Percentiles rank a stretch among this genome's conserved stretches.
Evolutionary conservation across 176 grass and related monocot species (phyloP).

Genomic region (Bolboschoenus planiculmis): DNA sequence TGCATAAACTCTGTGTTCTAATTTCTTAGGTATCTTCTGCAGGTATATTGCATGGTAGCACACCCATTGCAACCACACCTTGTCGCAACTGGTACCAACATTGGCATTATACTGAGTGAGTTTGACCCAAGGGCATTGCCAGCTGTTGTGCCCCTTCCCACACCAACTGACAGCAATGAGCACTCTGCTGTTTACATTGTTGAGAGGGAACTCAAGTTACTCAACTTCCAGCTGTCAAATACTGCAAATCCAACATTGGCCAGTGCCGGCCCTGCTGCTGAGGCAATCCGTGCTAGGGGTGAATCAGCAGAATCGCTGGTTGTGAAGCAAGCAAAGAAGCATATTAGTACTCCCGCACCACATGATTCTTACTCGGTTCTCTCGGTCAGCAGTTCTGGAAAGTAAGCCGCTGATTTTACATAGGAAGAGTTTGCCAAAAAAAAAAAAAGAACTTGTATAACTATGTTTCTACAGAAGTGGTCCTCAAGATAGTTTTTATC

Average conservation of each 20-base stretch:
- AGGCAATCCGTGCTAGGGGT: conserved; percentile 51
- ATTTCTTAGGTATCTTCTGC: conserved; percentile 6
- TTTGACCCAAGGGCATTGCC: conserved; percentile 95
- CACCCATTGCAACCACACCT: conserved; percentile 95
- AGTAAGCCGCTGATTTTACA: conserved; percentile 46
- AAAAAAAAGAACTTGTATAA: not conserved
- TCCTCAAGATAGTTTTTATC: not conserved
- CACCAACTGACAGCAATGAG: conserved; percentile 60
- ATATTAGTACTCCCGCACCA: conserved; percentile 91
- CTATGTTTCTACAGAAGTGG: not conserved
- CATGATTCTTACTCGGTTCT: conserved; percentile 92
- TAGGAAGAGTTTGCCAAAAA: not conserved
- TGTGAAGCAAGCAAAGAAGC: conserved; percentile 94
- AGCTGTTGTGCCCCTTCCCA: conserved; percentile 66
- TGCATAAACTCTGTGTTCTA: not conserved
- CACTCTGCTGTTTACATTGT: conserved; percentile 94
- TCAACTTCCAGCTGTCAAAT: conserved; percentile 91
- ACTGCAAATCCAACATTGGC: conserved; percentile 71
- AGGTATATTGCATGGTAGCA: conserved; percentile 99
- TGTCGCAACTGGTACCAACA: conserved; percentile 98
- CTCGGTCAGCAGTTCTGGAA: conserved; percentile 90
- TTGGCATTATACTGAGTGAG: conserved; percentile 95
- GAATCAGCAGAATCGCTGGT: conserved; percentile 59
- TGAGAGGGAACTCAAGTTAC: conserved; percentile 92
- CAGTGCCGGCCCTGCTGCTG: conserved; percentile 38